Base-by-base conservation (phyloP, 257 asterid species). In the Anisodus acutangulus region DNA sequence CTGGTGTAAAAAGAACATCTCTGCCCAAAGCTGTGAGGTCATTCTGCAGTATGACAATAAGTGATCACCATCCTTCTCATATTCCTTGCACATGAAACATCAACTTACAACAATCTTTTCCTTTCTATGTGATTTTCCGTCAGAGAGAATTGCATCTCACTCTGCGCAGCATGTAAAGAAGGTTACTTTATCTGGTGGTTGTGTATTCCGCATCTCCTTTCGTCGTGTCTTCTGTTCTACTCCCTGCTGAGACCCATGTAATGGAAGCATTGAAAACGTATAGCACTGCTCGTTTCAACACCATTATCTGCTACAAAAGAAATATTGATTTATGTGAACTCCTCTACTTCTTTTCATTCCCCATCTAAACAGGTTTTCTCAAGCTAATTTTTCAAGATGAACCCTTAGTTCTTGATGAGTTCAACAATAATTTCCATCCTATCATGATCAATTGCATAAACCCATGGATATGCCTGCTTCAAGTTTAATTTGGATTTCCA, bases 291-390 rank as follows among this genome's bases (percentile, higher is more conserved):
- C 16, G n/a, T 66, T 64, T 26, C 17, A 26, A 64, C 71, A 4
- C 43, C 71, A 26, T 11, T 9, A 4, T 16, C 26, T 69, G 31
- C 26, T 13, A 8, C 51, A 37, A 19, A 35, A 19, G 3, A 69
- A 74, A 12, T 74, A n/a, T 72, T 2, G 41, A 72, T 72, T 45
- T 11, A 5, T 6, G 4, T 49, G 6, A 49, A 19, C 80, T 49
- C n/a, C 80, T 74, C 19, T 13, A 6, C 19, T 74, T 74, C 80
- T 74, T 45, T 74, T 10, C 62, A 19, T 19, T 74, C 3, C 80
- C 80, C 19, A 10, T 76, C 45, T 76, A 45, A 26, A 76, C 13
- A 0, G 62, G 8, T 51, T 22, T 51, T 47, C 41, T 72, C 19
- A 2, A 72, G 80, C 59, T n/a, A 72, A 8, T 2, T 47, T 45